Percentiles rank a stretch among this genome's conserved stretches.
Conservation (phyloP, 148 eudicot species). For the Rhododendron kiyosumense region DNA sequence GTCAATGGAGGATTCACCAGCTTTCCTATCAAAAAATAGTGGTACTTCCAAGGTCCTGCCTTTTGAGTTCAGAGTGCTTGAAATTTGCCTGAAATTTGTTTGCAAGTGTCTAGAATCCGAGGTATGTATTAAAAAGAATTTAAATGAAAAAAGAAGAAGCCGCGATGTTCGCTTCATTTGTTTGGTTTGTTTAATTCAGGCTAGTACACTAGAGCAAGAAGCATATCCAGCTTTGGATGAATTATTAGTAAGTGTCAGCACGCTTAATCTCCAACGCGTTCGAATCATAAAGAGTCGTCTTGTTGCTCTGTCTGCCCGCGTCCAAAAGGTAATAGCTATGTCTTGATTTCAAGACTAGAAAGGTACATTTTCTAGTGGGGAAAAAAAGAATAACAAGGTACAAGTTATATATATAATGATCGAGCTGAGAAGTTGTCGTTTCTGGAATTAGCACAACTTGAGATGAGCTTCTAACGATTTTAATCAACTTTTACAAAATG, state of each 20-base stretch:
- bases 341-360: neutral
- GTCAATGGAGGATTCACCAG: neutral
- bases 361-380: no score
- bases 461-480: neutral
- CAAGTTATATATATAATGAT: neutral
- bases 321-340: slow-evolving; percentile 26
- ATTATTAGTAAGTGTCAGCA: slow-evolving; percentile 30
- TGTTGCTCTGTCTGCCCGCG: slow-evolving; percentile 39
- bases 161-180: neutral
- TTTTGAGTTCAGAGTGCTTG: slow-evolving; percentile 9
- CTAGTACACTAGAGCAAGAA: slow-evolving; percentile 31
- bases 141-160: neutral
- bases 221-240: slow-evolving; percentile 44
- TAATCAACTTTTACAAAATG: neutral
- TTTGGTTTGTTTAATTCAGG: neutral
- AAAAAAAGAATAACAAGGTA: neutral
- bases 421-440: neutral
- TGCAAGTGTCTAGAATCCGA: slow-evolving; percentile 3
- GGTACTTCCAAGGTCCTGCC: neutral
- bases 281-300: slow-evolving; percentile 39
- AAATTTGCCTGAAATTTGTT: slow-evolving; percentile 5
- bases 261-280: slow-evolving; percentile 39
- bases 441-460: neutral
- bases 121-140: neutral
- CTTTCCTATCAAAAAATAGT: neutral